Evolutionary conservation across 2,329 filamentous ascomycete genomes (phyloP), one percentile per base, ranked within the genome.

Genomic region (Fusarium sp.): DNA sequence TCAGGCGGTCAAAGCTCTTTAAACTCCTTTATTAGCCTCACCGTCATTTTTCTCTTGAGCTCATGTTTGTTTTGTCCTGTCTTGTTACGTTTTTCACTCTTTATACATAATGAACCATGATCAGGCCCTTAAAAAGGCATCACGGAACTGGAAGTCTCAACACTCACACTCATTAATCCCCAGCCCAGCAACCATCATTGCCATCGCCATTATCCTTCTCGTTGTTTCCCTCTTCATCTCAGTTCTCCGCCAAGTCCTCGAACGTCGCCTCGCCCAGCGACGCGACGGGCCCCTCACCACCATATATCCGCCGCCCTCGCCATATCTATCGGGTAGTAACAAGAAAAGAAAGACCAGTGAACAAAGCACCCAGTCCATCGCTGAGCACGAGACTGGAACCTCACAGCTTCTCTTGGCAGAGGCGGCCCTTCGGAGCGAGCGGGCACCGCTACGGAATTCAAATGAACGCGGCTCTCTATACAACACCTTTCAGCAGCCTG

Each of bases 401-500:
- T 54, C 61, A 1, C 67, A 60, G 22, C 59, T 67, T 26, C 32
- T 68, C 8, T 65, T 69, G 28, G 7, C 39, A 12, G 48, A 66
- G 10, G n/a, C 53, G 12, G 36, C 43, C 10, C n/a, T 31, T 22
- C 38, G 26, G 11, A 55, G 52, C 31, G 67, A 71, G 40, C 61
- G 64, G 32, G 47, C 61, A 8, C 69, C 69, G 15, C 56, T 71
- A 25, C 47, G 42, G 24, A 43, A 62, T 48, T 41, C 64, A 4
- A 49, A 61, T 40, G 36, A 49, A 7, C 67, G 60, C 4, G 61
- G 55, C 8, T 70, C 69, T 19, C 31, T 71, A 3, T 71, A 71
- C 28, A 42, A 71, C 57, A 71, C 69, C 34, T 71, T 71, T 36
- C 68, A 71, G 25, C 38, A 66, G 10, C 62, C 68, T 25, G 53